Conservation (phyloP, 345 rosid genomes). For the Gossypium turneri region DNA sequence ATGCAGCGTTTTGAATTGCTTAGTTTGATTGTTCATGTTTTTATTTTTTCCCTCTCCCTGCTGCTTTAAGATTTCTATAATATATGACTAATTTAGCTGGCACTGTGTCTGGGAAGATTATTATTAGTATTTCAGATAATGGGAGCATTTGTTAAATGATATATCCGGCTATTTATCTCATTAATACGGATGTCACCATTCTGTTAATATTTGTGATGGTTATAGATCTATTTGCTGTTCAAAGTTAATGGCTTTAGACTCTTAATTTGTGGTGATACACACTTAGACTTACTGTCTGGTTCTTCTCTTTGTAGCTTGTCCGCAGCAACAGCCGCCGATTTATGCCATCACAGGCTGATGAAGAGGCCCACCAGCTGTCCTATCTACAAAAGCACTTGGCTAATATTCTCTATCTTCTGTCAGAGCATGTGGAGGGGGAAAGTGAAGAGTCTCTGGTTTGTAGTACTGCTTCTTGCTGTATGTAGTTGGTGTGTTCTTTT, state of each 20-base stretch:
- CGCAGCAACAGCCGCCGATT: constrained; percentile 97
- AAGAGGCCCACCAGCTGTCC: constrained; percentile 94
- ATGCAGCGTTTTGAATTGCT: background rate
- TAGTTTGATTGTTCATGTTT: background rate
- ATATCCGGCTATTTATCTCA: constrained; percentile 3
- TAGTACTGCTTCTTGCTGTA: constrained; percentile 12
- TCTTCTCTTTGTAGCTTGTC: constrained; percentile 61
- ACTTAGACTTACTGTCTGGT: constrained; percentile 9
- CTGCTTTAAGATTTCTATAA: background rate
- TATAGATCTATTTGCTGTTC: background rate
- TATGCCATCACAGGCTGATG: constrained; percentile 94
- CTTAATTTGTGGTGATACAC: constrained; percentile 2
- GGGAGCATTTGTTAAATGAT: background rate
- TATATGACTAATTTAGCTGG: background rate
- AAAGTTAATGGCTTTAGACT: background rate
- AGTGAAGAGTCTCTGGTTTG: constrained; percentile 87
- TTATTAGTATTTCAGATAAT: background rate
- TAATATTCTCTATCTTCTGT: constrained; percentile 80
- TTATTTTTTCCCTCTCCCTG: background rate
- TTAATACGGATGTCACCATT: background rate
- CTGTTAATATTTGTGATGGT: background rate
- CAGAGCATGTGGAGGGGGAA: constrained; percentile 88
- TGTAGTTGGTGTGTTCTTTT: background rate
- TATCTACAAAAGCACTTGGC: constrained; percentile 92
- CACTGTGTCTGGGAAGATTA: background rate